phyloP scores from a whole-genome alignment of 2,329 filamentous ascomycete genomes.

The Penicillium sp. region DNA sequence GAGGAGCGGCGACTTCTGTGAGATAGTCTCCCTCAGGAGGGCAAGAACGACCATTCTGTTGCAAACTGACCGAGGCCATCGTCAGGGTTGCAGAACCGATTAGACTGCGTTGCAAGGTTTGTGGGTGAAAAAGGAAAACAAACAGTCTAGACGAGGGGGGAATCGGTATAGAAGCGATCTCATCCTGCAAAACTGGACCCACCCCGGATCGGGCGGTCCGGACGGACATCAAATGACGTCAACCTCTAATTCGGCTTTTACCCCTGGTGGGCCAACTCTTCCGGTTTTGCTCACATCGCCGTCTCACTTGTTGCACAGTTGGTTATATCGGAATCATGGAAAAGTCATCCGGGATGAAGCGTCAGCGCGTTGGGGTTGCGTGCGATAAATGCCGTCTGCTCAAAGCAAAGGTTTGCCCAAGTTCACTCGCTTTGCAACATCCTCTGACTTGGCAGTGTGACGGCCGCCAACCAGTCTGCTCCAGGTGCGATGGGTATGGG shows the following conservation, averaged over 20 bases:
- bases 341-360: conserved; percentile 54
- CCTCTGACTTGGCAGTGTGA: conserved; percentile 29
- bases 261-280: no score
- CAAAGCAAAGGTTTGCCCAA: conserved; percentile 29
- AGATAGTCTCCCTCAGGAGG: background rate
- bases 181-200: no score
- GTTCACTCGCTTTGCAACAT: background rate
- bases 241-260: no score
- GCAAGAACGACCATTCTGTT: no score
- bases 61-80: no score
- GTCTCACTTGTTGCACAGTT: background rate
- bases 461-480: conserved; percentile 33
- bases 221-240: background rate
- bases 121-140: no score
- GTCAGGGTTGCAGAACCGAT: no score
- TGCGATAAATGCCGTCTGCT: conserved; percentile 31
- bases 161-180: no score
- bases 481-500: conserved; percentile 35
- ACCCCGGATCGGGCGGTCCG: background rate
- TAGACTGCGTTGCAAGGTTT: no score
- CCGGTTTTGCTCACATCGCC: no score
- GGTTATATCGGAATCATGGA: background rate
- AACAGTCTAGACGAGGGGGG: no score
- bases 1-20: background rate
- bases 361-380: conserved; percentile 28